Evolutionary conservation across 495 filamentous ascomycete species (phyloP).

Genomic region (Penicillium canariense): DNA sequence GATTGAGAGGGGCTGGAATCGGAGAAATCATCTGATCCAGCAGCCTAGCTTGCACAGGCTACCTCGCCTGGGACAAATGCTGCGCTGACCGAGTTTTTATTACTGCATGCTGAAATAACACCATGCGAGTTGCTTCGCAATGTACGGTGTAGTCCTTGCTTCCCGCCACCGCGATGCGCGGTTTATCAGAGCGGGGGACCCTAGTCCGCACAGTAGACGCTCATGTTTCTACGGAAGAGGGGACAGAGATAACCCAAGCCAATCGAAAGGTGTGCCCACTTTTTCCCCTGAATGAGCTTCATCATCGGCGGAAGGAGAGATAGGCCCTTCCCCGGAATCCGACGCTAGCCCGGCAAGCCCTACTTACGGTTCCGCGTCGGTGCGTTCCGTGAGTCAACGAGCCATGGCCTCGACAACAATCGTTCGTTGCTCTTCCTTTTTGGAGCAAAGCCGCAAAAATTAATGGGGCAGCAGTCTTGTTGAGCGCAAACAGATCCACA

Average conservation of each 20-base stretch:
- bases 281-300: neutral
- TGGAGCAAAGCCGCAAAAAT: neutral
- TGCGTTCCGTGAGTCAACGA: neutral
- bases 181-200: slow-evolving; percentile 1
- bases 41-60: neutral
- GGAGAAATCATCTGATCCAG: no score
- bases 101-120: neutral
- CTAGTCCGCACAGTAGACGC: neutral
- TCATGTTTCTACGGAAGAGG: slow-evolving; percentile 3
- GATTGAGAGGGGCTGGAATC: slow-evolving; percentile 7
- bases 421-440: neutral
- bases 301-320: neutral
- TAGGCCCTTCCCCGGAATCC: slow-evolving; percentile 13
- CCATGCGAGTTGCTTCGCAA: no score
- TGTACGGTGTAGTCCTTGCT: neutral
- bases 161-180: slow-evolving; percentile 7
- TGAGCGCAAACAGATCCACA: neutral
- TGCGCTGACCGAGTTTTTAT: neutral
- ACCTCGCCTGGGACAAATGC: neutral
- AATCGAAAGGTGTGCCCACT: neutral
- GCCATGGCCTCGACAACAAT: neutral
- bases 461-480: neutral
- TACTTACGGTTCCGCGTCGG: slow-evolving; percentile 2
- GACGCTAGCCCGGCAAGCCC: slow-evolving; percentile 19
- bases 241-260: slow-evolving; percentile 9